Base-by-base conservation (phyloP, 2,329 filamentous ascomycete genomes). In the Xylaria hypoxylon region DNA sequence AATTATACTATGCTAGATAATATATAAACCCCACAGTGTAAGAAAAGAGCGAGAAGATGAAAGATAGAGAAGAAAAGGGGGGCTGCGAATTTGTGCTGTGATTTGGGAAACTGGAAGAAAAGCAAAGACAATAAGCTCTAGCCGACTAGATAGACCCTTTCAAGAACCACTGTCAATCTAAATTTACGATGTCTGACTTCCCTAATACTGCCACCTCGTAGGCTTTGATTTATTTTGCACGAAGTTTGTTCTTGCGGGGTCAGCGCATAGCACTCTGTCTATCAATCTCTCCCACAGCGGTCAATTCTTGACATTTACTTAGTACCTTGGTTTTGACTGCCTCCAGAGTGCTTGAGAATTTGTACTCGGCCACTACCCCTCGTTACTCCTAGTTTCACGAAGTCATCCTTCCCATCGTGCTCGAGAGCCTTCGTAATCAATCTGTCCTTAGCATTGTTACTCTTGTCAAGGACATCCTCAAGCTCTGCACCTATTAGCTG, bases 401-500 rank as follows among this genome's bases (percentile, higher is more conserved):
- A 60, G 31, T 55, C 22, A 8, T 64, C 62, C 2, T n/a, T 53
- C 5, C 24, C 40, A n/a, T 47, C 40, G 13, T 10, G 13, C 19
- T 40, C 31, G n/a, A 55, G 48, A 24, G 48, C 17, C 10, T 47
- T 31, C 6, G 13, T 38, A 19, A 64, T 48, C 33, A 22, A 24
- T 24, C 24, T 38, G 17, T 65, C 63, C 26, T 52, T 57, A 1
- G 63, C 44, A 22, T 62, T 65, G 26, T 57, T 65, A 11, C 50
- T 35, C 42, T 38, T 44, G 19, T 38, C 3, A 2, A 65, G 38
- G 8, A 58, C 44, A 38, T 52, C 59, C 5, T 45, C 40, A 22
- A 66, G 24, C 42, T 66, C 64, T 17, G 52, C 44, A 5, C 55
- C 35, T 15, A 58, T 35, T 1, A 67, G 48, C 60, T 67, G 64